Evolutionary conservation across 1,139 yeast genomes (phyloP), one percentile per base, ranked within the genome.

Genomic region (Blastobotrys aristatus): DNA sequence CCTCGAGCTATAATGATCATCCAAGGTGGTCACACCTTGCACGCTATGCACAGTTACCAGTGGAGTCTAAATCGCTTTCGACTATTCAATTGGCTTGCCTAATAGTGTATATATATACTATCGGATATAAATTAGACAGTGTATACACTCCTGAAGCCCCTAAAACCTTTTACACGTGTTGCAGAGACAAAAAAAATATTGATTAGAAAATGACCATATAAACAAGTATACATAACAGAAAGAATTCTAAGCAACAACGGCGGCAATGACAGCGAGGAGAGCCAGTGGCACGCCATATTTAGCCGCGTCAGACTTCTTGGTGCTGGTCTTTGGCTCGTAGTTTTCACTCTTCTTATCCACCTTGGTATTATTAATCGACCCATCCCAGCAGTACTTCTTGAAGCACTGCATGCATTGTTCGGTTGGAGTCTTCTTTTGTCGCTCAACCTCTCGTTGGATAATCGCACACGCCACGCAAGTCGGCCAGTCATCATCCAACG

Each of bases 401-500:
- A 89, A 86, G 65, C 97, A 90, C 48, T 70, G 56, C 58, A 78
- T 70, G 72, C 97, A 90, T 63, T 86, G 94, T 2, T 76, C 82
- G 14, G 89, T 77, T 54, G 84, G 84, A 17, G 77, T 73, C 43
- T 76, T 69, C 36, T 82, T 82, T 48, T 76, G 69, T 61, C 95
- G 76, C 69, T 89, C 95, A 60, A 84, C 84, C 45, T 82, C 79
- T 65, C 97, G 81, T 67, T 89, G 83, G 51, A 89, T 74, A 46
- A 89, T 78, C 7, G 96, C 97, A 72, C 97, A 90, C 1, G 90
- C 88, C 46, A 89, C 78, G 72, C 97, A 90, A 11, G 84, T 76
- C 42, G 78, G 73, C 84, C 90, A 90, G 47, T 84, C 81, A 3
- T 70, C 65, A 60, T 87, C 96, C 40, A 82, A 67, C 7, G 96